Evolutionary conservation across 306 rosid genomes (phyloP).

Genomic region (Prunus dulcis): DNA sequence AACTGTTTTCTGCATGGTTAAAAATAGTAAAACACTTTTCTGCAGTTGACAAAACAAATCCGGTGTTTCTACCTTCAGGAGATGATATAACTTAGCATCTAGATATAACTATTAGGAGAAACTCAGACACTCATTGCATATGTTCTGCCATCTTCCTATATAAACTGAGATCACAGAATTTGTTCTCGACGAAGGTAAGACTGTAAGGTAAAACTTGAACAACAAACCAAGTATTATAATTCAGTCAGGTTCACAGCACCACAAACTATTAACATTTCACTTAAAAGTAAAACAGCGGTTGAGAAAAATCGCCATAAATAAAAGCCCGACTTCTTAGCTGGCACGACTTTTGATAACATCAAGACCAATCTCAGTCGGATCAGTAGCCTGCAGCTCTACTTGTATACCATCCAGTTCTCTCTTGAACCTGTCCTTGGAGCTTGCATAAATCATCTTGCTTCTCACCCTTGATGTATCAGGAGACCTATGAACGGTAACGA

Average conservation of each 20-base stretch:
- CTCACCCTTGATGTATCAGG: slow-evolving; percentile 66
- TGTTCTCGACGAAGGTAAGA: slow-evolving; percentile 11
- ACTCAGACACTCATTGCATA: not conserved
- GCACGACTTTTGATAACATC: slow-evolving; percentile 68
- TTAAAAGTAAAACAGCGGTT: slow-evolving; percentile 2
- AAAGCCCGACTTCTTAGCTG: slow-evolving; percentile 22
- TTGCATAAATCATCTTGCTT: slow-evolving; percentile 61
- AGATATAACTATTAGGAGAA: slow-evolving; percentile 2
- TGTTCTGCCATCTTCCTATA: slow-evolving; percentile 10
- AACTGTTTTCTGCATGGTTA: not conserved
- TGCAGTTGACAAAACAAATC: slow-evolving; percentile 12
- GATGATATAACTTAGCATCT: slow-evolving; percentile 7
- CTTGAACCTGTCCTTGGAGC: slow-evolving; percentile 68
- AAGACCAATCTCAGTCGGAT: slow-evolving; percentile 62
- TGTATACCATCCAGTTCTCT: slow-evolving; percentile 68
- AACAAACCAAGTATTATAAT: slow-evolving; percentile 29
- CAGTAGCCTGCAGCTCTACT: slow-evolving; percentile 65
- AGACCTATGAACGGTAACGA: slow-evolving; percentile 35
- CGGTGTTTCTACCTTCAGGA: slow-evolving; percentile 18
- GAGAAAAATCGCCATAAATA: slow-evolving; percentile 5
- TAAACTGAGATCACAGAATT: slow-evolving; percentile 4
- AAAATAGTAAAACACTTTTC: slow-evolving; percentile 6
- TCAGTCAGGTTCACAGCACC: slow-evolving; percentile 29
- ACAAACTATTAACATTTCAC: slow-evolving; percentile 32
- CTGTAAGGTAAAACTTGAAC: slow-evolving; percentile 17